phyloP scores from a whole-genome alignment of 805 yeast genomes.

The Cyberlindnera subsufficiens region DNA sequence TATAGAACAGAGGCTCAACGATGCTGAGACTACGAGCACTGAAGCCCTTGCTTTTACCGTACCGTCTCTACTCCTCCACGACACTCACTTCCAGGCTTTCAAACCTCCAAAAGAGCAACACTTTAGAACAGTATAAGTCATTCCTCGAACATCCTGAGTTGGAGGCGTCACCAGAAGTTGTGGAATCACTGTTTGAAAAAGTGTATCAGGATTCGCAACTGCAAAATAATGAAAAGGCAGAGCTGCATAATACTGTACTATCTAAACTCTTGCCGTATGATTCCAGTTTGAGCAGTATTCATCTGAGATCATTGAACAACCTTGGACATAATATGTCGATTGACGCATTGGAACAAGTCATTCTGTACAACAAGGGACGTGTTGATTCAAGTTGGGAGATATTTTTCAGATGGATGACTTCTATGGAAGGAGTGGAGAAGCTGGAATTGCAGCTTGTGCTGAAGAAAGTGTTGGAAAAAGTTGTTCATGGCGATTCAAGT shows the following conservation, averaged over 20 bases:
- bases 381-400: constrained; percentile 45
- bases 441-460: constrained; percentile 21
- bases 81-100: background rate
- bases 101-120: background rate
- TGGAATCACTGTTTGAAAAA: background rate
- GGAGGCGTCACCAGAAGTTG: background rate
- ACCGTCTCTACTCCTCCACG: background rate
- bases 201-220: background rate
- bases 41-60: background rate
- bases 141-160: background rate
- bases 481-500: constrained; percentile 32
- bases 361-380: constrained; percentile 46
- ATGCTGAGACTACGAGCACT: constrained; percentile 1
- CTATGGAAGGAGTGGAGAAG: constrained; percentile 1
- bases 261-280: constrained; percentile 24
- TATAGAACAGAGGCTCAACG: background rate
- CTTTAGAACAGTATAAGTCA: background rate
- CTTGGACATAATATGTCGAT: constrained; percentile 17
- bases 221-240: constrained; percentile 1
- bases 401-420: constrained; percentile 24
- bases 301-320: constrained; percentile 22
- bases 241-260: constrained; percentile 16
- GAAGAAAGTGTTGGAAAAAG: constrained; percentile 28
- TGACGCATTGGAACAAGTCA: constrained; percentile 27
- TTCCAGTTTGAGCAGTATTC: constrained; percentile 26